phyloP scores from a whole-genome alignment of 2,329 filamentous ascomycete species.

The Arthrocladium fulminans region DNA sequence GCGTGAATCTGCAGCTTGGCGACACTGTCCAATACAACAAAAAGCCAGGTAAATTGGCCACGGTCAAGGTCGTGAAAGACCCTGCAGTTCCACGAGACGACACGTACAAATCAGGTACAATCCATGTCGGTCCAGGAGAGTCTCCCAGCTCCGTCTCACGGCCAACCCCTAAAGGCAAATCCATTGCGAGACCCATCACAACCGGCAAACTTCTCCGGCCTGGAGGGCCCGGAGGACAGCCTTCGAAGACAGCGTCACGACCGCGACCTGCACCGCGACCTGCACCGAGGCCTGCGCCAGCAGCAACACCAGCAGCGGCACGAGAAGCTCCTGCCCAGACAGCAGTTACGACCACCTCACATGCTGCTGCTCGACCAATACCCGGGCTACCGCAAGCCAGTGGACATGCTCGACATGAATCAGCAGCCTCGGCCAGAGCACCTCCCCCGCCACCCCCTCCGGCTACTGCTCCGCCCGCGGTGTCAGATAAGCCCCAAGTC shows the following conservation, averaged over 20 bases:
- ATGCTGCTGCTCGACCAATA: constrained; percentile 15
- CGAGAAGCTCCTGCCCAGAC: constrained; percentile 30
- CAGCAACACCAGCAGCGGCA: constrained; percentile 10
- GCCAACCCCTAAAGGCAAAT: constrained; percentile 79
- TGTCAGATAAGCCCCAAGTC: constrained; percentile 63
- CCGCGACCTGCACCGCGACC: constrained; percentile 37
- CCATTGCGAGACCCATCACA: constrained; percentile 81
- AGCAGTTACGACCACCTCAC: constrained; percentile 26
- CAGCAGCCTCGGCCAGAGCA: constrained; percentile 40
- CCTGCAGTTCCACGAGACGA: constrained; percentile 63
- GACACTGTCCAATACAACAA: constrained; percentile 90
- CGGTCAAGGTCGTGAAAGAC: constrained; percentile 86
- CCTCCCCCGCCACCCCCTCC: constrained; percentile 57
- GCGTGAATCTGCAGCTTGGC: constrained; percentile 73
- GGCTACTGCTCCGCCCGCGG: constrained; percentile 56
- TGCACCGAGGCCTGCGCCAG: constrained; percentile 13
- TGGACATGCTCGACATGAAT: constrained; percentile 48
- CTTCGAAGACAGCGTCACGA: constrained; percentile 57
- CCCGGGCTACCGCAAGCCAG: constrained; percentile 40
- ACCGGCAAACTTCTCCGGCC: constrained; percentile 86
- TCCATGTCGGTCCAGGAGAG: constrained; percentile 81
- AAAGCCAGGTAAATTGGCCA: constrained; percentile 86
- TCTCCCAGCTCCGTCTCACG: constrained; percentile 71
- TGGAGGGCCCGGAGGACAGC: constrained; percentile 73
- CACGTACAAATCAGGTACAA: constrained; percentile 84